Evolutionary conservation across 1,139 yeast species (phyloP), one percentile per base, ranked within the genome.

Genomic region (Candida neerlandica): DNA sequence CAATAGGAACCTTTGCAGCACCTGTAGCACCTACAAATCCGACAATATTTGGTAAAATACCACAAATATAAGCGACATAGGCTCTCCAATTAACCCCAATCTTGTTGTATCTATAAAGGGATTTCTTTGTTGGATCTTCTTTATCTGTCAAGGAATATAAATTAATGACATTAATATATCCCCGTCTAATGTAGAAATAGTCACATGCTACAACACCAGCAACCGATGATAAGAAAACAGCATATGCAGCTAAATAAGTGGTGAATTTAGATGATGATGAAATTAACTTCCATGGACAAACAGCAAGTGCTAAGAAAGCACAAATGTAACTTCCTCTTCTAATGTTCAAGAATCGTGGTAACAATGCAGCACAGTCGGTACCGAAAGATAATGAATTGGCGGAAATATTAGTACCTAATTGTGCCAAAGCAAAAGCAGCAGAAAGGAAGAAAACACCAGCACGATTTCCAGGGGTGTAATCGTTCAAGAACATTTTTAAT

Each of bases 301-400:
- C 85, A 51, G 86, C 82, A 55, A 87, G 79, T 0, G 95, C 95
- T 57, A 90, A 71, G 4, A 75, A 67, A 0, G 96, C 96, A 75
- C 96, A 89, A 49, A 91, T 70, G 61, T 83, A 86, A 3, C 91
- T 86, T 47, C 91, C 87, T 59, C 97, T 83, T 88, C 96, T 51
- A 75, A 73, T 90, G 69, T 86, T 89, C 62, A 91, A 73, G 67
- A 75, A 89, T 52, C 85, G 75, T 37, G 97, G 97, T 45, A 89
- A 66, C 56, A 91, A 65, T 1, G 97, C 96, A 12, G 96, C 82
- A 71, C 89, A 82, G 69, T 91, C 97, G 4, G 96, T 90, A 63
- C 97, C 97, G 47, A 95, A 94, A 4, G 96, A 85, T 48, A 91
- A 73, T 4, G 96, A 86, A 69, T 91, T 91, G 12, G 96, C 97